Base-by-base conservation (phyloP, 495 filamentous ascomycete genomes). In the Trichoderma reesei region DNA sequence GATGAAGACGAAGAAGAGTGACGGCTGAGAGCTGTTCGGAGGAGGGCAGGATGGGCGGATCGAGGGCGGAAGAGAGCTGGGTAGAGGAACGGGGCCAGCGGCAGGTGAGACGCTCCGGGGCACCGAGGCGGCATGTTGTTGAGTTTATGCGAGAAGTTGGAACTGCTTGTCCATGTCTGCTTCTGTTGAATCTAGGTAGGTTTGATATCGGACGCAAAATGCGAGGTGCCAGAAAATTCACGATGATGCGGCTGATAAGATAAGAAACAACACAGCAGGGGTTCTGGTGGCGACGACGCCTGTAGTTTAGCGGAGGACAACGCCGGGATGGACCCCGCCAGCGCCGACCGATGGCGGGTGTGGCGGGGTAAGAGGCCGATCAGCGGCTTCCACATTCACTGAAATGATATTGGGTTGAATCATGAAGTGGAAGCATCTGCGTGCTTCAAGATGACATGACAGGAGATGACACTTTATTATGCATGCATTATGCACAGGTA, bases 71-170 rank as follows among this genome's bases (percentile, higher is more conserved):
- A 74, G 26, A 87, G 65, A 37, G 78, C 81, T 5, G 87, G 86
- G 69, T 88, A 89, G 18, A 89, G 80, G 69, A 89, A 90, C 8
- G 85, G 86, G 4, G 61, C 61, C 3, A 87, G 80, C 64, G 86
- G 72, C 54, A 82, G 76, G 20, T 76, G 74, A 14, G 74, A 73
- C 33, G 72, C 67, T 10, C 73, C 64, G 11, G 78, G 65, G 68
- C 77, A 79, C 64, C 80, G 71, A 62, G 76, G 75, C 65, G 78
- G 73, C 81, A 83, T 83, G 61, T 34, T 14, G n/a, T 34, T 14
- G n/a, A 18, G 10, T 33, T 56, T 10, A 56, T 16, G 10, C 14
- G 20, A 3, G 3, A 3, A 9, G 7, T 10, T 34, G 6, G 33
- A 6, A 20, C 9, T 39, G 20, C 26, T 31, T 36, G 51, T 11